These are phyloP conservation scores for Cystobasidiopsis lactophilus DNA, from an alignment of 768 basidiomycete genomes.

Conservation along the genomic window DNA sequence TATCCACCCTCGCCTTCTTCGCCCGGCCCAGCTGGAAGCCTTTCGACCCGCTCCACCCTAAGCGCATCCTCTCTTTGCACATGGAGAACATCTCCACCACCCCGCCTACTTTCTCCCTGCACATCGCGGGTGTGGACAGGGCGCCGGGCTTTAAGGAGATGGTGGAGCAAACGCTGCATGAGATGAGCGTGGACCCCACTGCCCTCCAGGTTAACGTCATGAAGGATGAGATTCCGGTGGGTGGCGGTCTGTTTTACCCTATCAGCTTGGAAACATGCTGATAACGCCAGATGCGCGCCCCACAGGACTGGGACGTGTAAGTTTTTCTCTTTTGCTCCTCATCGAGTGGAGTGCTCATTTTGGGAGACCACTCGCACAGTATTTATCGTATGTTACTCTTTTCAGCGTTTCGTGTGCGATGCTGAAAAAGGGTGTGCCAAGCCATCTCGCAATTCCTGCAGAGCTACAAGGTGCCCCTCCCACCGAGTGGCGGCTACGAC, in stretches of 20 bases:
- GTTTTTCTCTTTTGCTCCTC: conserved; percentile 37
- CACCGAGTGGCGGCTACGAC: conserved; percentile 28
- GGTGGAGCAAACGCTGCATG: conserved; percentile 36
- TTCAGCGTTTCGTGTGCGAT: too few species aligned
- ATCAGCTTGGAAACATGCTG: conserved; percentile 15
- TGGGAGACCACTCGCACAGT: too few species aligned
- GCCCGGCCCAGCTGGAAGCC: conserved; percentile 26
- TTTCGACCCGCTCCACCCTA: conserved; percentile 71
- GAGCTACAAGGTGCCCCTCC: conserved; percentile 54
- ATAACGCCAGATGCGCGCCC: too few species aligned
- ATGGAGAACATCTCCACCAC: conserved; percentile 47
- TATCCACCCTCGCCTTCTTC: conserved; percentile 40
- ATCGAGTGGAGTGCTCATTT: too few species aligned
- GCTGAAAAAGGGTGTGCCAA: conserved; percentile 15
- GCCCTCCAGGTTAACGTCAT: conserved; percentile 28
- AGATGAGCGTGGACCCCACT: conserved; percentile 33
- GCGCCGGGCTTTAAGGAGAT: conserved; percentile 51
- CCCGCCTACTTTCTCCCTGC: conserved; percentile 41
- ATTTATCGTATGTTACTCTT: too few species aligned
- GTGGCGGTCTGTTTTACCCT: not conserved
- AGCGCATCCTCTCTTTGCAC: conserved; percentile 60
- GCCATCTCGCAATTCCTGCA: conserved; percentile 43
- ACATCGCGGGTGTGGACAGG: conserved; percentile 60
- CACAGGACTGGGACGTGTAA: conserved; percentile 71
- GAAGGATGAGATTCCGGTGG: conserved; percentile 1